phyloP scores from a whole-genome alignment of 1,139 yeast genomes.

The Candida gigantensis region DNA sequence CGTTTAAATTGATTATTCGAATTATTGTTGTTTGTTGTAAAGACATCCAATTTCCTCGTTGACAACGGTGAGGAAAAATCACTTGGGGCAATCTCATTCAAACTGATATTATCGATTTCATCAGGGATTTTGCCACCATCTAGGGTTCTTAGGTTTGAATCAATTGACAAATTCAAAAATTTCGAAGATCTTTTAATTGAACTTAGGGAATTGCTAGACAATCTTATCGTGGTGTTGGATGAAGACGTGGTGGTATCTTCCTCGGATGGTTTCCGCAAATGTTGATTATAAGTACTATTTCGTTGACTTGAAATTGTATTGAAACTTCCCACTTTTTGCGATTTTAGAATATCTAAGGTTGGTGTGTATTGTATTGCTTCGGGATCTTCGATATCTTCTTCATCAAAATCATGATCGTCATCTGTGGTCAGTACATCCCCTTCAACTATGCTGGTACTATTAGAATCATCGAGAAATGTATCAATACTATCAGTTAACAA shows the following conservation, averaged over 20 bases:
- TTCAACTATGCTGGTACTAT: slow-evolving; percentile 11
- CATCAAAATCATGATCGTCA: slow-evolving; percentile 22
- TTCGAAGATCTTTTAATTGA: slow-evolving; percentile 50
- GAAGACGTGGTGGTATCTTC: slow-evolving; percentile 9
- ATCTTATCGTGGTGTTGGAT: slow-evolving; percentile 12
- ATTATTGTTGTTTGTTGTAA: slow-evolving; percentile 13
- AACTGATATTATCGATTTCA: slow-evolving; percentile 26
- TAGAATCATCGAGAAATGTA: slow-evolving; percentile 19
- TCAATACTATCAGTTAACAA: slow-evolving; percentile 29
- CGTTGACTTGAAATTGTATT: slow-evolving; percentile 1
- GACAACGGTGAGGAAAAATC: slow-evolving; percentile 15
- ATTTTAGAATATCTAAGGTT: slow-evolving; percentile 3
- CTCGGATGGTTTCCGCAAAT: slow-evolving; percentile 11
- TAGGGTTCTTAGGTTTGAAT: slow-evolving; percentile 20
- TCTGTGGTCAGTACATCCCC: slow-evolving; percentile 15
- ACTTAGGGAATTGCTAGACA: slow-evolving; percentile 16
- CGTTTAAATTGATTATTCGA: slow-evolving; percentile 43
- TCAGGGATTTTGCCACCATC: slow-evolving; percentile 12
- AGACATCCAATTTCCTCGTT: slow-evolving; percentile 5
- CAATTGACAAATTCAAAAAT: slow-evolving; percentile 48
- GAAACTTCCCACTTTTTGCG: slow-evolving; percentile 1
- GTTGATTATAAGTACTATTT: slow-evolving; percentile 19
- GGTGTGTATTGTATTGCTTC: slow-evolving; percentile 9
- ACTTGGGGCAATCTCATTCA: slow-evolving; percentile 28
- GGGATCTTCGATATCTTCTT: slow-evolving; percentile 9